Evolutionary conservation across 495 filamentous ascomycete species (phyloP).

Genomic region (Hypoxylon trugodes): DNA sequence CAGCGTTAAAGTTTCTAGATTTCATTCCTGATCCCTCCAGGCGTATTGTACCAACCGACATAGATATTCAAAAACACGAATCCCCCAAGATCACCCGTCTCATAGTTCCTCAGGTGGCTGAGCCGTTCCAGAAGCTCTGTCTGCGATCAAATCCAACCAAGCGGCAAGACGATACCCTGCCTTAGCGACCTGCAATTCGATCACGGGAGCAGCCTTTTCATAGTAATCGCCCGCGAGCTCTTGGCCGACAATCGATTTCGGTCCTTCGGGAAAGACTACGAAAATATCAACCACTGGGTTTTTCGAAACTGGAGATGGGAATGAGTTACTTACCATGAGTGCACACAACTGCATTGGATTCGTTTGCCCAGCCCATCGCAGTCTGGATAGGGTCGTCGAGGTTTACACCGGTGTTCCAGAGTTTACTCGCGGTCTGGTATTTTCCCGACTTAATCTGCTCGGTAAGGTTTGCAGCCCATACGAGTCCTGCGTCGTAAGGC

Average conservation of each 20-base stretch:
- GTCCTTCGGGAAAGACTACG: conserved; percentile 64
- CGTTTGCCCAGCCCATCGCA: conserved; percentile 67
- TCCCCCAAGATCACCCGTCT: not conserved
- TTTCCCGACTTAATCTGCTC: conserved; percentile 61
- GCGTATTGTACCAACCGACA: conserved; percentile 1
- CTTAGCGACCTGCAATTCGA: conserved; percentile 78
- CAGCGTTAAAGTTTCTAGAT: conserved; percentile 3
- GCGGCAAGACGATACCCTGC: conserved; percentile 74
- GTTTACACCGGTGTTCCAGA: conserved; percentile 62
- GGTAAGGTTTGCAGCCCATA: conserved; percentile 62
- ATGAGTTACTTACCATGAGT: conserved; percentile 49
- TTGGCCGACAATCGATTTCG: conserved; percentile 58
- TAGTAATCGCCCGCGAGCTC: conserved; percentile 72
- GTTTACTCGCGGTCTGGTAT: conserved; percentile 48
- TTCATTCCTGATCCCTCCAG: conserved; percentile 11
- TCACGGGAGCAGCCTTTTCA: conserved; percentile 64
- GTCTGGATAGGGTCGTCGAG: conserved; percentile 57
- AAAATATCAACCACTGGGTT: conserved; percentile 13
- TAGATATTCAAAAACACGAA: not conserved
- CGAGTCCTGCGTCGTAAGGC: conserved; percentile 54
- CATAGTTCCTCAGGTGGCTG: conserved; percentile 37
- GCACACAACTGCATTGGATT: conserved; percentile 70
- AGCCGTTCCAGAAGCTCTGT: conserved; percentile 28
- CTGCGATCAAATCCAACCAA: conserved; percentile 66
- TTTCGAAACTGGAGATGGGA: not conserved